Evolutionary conservation across 108 stramenopile species (phyloP).

Genomic region (Fistulifera pelliculosa): DNA sequence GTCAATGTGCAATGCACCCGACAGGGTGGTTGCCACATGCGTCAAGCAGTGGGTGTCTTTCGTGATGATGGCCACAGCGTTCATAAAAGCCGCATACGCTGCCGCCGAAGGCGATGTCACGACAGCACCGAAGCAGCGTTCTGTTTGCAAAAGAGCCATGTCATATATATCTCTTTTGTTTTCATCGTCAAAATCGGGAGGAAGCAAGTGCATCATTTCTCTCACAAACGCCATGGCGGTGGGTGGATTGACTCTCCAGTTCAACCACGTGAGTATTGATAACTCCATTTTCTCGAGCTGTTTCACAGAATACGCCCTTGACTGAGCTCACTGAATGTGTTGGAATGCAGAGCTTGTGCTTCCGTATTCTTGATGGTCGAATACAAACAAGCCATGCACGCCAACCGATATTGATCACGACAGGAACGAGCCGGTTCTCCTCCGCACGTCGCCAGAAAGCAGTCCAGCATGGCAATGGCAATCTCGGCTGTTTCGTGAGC

Average conservation of each 20-base stretch:
- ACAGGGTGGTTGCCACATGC: no score
- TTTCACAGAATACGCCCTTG: conserved; percentile 26
- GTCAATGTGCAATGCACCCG: no score
- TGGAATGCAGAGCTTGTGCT: conserved; percentile 33
- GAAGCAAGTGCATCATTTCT: no score
- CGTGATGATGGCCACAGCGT: no score
- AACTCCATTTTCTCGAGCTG: conserved; percentile 48
- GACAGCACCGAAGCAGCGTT: no score
- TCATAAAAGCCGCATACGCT: no score
- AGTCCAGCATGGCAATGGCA: conserved; percentile 47
- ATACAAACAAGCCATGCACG: conserved; percentile 53
- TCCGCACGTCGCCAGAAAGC: conserved; percentile 25
- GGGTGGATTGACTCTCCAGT: conserved; percentile 41
- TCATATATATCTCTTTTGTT: no score
- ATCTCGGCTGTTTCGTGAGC: conserved; percentile 48
- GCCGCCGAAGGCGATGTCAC: no score
- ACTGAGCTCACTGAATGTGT: conserved; percentile 43
- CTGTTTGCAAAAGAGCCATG: no score
- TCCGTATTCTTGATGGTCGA: conserved; percentile 61
- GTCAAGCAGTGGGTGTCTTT: no score
- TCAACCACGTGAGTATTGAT: conserved; percentile 18
- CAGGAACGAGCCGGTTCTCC: conserved; percentile 14
- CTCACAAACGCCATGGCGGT: conserved; percentile 19
- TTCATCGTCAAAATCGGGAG: no score
- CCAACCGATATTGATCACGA: conserved; percentile 48